Conservation (phyloP, 1,139 yeast genomes). For the Geotrichum phurueaensis region DNA sequence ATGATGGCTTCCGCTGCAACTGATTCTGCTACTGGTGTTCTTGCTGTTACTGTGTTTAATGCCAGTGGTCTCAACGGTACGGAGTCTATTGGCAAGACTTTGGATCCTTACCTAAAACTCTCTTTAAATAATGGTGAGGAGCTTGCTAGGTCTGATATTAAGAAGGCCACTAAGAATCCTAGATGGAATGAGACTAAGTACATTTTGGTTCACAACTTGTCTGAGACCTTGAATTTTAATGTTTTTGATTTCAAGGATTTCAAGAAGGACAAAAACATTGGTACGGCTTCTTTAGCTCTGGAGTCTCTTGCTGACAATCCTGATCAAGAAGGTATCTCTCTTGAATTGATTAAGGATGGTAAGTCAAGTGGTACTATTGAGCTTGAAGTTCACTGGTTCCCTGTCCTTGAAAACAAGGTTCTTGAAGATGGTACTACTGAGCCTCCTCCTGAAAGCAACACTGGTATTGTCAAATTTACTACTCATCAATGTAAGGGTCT, state of each 20-base stretch:
- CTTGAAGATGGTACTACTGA: conserved; percentile 79
- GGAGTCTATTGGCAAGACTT: conserved; percentile 63
- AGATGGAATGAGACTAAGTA: conserved; percentile 78
- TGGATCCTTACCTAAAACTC: conserved; percentile 84
- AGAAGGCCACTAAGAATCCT: conserved; percentile 62
- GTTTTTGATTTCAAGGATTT: conserved; percentile 69
- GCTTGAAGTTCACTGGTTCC: conserved; percentile 70
- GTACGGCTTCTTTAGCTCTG: conserved; percentile 69
- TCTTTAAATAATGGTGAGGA: conserved; percentile 40
- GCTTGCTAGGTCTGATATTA: conserved; percentile 61
- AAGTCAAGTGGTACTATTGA: conserved; percentile 70
- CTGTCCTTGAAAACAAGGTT: conserved; percentile 66
- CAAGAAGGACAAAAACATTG: conserved; percentile 76
- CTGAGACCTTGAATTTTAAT: conserved; percentile 70
- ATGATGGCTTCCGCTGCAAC: conserved; percentile 76
- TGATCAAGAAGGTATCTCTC: conserved; percentile 47
- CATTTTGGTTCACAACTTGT: conserved; percentile 63
- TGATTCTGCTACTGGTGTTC: conserved; percentile 80
- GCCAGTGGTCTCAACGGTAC: conserved; percentile 68
- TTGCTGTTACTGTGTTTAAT: conserved; percentile 58
- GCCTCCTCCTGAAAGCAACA: conserved; percentile 87
- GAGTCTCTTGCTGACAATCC: conserved; percentile 53
- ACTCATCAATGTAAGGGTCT: conserved; percentile 68
- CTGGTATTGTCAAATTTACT: conserved; percentile 75
- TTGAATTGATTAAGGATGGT: conserved; percentile 64